Percentiles rank a stretch among this genome's conserved stretches.
These are phyloP conservation scores for Chrysoporthe deuterocubensis DNA, from an alignment of 2,329 filamentous ascomycete species.

Conservation along the genomic window DNA sequence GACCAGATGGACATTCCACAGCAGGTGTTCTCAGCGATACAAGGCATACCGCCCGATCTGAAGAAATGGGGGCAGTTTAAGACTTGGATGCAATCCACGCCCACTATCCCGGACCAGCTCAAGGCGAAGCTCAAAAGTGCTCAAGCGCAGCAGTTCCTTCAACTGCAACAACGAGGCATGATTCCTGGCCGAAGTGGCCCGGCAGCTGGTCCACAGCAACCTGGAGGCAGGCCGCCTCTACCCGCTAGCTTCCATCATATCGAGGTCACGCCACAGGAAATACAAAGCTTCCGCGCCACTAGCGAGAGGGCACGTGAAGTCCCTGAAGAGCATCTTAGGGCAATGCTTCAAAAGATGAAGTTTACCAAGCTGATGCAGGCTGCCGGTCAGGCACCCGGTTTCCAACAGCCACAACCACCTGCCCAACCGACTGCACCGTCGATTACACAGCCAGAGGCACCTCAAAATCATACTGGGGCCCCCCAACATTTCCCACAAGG, in stretches of 20 bases:
- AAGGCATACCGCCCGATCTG: slow-evolving; percentile 45
- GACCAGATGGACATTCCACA: slow-evolving; percentile 53
- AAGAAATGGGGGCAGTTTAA: slow-evolving; percentile 56
- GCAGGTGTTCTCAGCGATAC: slow-evolving; percentile 36
- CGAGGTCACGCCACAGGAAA: slow-evolving; percentile 35
- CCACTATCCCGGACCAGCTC: slow-evolving; percentile 37
- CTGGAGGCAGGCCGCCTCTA: slow-evolving; percentile 23
- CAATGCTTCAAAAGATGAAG: slow-evolving; percentile 31
- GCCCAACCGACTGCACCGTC: slow-evolving; percentile 18
- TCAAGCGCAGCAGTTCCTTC: slow-evolving; percentile 46
- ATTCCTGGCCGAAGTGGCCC: slow-evolving; percentile 24
- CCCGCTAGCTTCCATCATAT: slow-evolving; percentile 32
- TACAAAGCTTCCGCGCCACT: slow-evolving; percentile 34
- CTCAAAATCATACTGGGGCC: background rate
- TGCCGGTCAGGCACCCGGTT: slow-evolving; percentile 27
- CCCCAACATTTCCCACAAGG: slow-evolving; percentile 34
- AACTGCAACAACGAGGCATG: slow-evolving; percentile 27
- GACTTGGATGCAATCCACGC: slow-evolving; percentile 43
- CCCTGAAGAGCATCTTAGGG: slow-evolving; percentile 33
- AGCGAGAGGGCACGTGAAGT: slow-evolving; percentile 31
- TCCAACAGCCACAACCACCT: slow-evolving; percentile 12
- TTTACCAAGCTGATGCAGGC: slow-evolving; percentile 20
- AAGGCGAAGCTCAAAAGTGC: slow-evolving; percentile 40
- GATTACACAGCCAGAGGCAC: slow-evolving; percentile 18
- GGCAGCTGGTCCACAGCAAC: slow-evolving; percentile 25